Evolutionary conservation across 2,329 filamentous ascomycete species (phyloP).

Genomic region (Penicillium sclerotiorum): DNA sequence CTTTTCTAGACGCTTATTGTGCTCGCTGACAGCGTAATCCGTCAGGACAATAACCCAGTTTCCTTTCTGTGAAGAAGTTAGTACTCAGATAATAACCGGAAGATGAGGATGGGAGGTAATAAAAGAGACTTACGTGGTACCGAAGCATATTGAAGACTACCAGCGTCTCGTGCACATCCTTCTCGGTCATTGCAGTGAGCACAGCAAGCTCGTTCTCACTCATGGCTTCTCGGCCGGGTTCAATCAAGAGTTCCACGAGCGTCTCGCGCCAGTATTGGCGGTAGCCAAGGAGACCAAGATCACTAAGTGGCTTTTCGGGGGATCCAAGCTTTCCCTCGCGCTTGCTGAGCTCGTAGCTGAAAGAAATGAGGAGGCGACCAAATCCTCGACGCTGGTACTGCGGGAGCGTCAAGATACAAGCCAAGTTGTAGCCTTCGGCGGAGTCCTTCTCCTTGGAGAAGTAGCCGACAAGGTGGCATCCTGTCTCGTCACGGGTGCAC

Average conservation of each 20-base stretch:
- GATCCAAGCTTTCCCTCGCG: slow-evolving; percentile 94
- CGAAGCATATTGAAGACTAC: slow-evolving; percentile 94
- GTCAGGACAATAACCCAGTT: slow-evolving; percentile 96
- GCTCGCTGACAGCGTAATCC: slow-evolving; percentile 72
- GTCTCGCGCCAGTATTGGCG: slow-evolving; percentile 98
- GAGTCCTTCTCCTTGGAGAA: slow-evolving; percentile 99
- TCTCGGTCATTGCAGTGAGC: slow-evolving; percentile 89
- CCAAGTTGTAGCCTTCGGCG: slow-evolving; percentile 95
- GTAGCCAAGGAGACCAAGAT: slow-evolving; percentile 90
- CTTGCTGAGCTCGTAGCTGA: slow-evolving; percentile 95
- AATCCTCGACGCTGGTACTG: slow-evolving; percentile 97
- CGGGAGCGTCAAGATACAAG: slow-evolving; percentile 93
- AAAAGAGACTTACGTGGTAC: slow-evolving; percentile 64
- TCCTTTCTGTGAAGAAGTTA: slow-evolving; percentile 62
- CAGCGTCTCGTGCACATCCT: slow-evolving; percentile 92
- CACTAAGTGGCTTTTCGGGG: slow-evolving; percentile 93
- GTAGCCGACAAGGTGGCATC: slow-evolving; percentile 98
- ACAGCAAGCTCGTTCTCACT: slow-evolving; percentile 84
- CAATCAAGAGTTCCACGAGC: slow-evolving; percentile 82
- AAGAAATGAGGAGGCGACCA: slow-evolving; percentile 89
- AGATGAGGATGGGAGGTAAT: not conserved
- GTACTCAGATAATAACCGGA: slow-evolving; percentile 1
- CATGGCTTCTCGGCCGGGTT: slow-evolving; percentile 64
- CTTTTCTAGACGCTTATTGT: slow-evolving; percentile 74
- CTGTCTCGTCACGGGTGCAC: slow-evolving; percentile 87